phyloP scores from a whole-genome alignment of 768 basidiomycete genomes.

The Rhizopogon vinicolor region DNA sequence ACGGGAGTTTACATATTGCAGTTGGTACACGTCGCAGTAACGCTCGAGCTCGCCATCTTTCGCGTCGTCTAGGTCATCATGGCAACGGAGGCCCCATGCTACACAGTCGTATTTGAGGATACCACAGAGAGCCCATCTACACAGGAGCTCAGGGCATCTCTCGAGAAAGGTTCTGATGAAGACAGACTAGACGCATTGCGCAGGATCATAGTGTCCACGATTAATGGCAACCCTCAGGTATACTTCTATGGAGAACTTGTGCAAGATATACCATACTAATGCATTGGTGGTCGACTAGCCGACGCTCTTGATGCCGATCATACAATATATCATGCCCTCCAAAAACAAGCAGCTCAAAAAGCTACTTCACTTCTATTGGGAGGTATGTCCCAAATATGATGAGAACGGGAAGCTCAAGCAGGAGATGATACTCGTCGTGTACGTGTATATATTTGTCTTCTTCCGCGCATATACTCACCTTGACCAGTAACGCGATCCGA shows the following conservation, averaged over 20 bases:
- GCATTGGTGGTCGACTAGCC: conserved; percentile 44
- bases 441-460: conserved; percentile 30
- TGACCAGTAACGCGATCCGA: conserved; percentile 84
- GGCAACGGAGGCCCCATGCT: conserved; percentile 61
- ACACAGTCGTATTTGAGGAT: conserved; percentile 76
- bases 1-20: not conserved
- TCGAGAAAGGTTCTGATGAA: conserved; percentile 96
- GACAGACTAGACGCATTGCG: conserved; percentile 95
- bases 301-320: conserved; percentile 94
- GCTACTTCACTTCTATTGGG: conserved; percentile 92
- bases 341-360: conserved; percentile 97
- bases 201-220: conserved; percentile 87
- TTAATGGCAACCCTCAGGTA: conserved; percentile 93
- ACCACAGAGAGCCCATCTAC: conserved; percentile 71
- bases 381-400: conserved; percentile 97
- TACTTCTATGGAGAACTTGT: conserved; percentile 17
- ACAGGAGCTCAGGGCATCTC: conserved; percentile 71
- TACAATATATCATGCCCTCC: conserved; percentile 95
- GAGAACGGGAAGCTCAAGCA: conserved; percentile 97
- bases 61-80: conserved; percentile 9
- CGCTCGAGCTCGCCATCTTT: not conserved
- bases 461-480: conserved; percentile 8
- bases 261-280: not conserved
- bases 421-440: conserved; percentile 99
- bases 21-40: not conserved